These are phyloP conservation scores for Cryphonectria carpinicola DNA, from an alignment of 2,329 filamentous ascomycete species.

Conservation along the genomic window DNA sequence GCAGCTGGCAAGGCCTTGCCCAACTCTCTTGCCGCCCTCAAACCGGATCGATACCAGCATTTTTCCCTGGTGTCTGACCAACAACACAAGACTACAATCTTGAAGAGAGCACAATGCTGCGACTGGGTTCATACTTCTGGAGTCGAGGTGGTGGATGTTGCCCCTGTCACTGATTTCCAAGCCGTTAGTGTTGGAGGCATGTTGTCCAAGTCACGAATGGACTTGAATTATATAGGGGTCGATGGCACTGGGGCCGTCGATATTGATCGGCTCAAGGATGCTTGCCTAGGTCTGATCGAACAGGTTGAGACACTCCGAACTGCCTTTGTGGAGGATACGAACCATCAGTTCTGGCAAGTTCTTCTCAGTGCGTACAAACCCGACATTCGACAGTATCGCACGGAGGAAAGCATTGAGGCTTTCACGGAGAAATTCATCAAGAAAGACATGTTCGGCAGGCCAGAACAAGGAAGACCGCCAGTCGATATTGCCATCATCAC, in stretches of 20 bases:
- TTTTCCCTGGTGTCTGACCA: neutral
- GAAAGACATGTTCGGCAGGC: neutral
- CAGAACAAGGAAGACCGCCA: neutral
- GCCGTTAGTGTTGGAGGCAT: neutral
- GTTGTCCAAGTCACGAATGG: neutral
- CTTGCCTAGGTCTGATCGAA: neutral
- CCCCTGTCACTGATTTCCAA: neutral
- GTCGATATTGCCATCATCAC: neutral
- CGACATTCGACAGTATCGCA: neutral
- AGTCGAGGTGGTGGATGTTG: neutral
- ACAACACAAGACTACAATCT: neutral
- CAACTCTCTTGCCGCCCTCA: neutral
- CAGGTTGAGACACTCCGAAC: neutral
- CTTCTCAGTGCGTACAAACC: neutral
- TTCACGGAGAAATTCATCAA: neutral
- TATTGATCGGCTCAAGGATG: neutral
- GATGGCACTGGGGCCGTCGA: neutral
- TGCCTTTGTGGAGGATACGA: neutral
- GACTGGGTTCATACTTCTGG: neutral
- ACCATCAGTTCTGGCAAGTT: neutral
- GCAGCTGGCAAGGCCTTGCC: neutral
- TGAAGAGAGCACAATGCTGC: neutral
- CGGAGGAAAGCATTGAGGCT: neutral
- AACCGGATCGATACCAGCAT: neutral
- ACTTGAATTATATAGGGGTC: neutral